Conservation (phyloP, 441 rosid genomes). For the Hypseocharis bilobata region DNA sequence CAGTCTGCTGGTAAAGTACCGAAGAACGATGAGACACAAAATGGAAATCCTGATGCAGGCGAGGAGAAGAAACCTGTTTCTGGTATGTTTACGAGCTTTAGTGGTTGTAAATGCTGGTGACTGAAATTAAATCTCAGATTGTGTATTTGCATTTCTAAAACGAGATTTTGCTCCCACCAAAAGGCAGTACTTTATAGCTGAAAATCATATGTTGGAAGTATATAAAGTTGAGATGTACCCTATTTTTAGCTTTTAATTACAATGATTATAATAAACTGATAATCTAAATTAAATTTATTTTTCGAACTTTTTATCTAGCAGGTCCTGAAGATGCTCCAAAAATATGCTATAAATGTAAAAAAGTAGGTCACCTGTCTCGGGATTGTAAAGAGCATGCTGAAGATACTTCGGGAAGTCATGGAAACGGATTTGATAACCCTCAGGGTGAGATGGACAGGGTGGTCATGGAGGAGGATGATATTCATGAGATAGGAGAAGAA, state of each 20-base stretch:
- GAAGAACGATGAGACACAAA: constrained; percentile 41
- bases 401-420: constrained; percentile 27
- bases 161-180: not conserved
- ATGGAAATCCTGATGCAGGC: constrained; percentile 24
- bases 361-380: constrained; percentile 70
- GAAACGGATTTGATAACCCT: constrained; percentile 25
- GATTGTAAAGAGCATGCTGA: constrained; percentile 63
- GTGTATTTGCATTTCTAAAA: constrained; percentile 6
- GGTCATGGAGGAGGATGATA: constrained; percentile 80
- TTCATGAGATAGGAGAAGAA: constrained; percentile 79
- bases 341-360: constrained; percentile 83
- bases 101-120: not conserved
- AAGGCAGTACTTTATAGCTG: not conserved
- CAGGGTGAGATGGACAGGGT: constrained; percentile 53
- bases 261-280: not conserved
- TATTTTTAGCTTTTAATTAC: not conserved
- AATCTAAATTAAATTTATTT: not conserved
- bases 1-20: constrained; percentile 75
- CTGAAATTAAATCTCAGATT: not conserved
- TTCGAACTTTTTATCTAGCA: constrained; percentile 24
- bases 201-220: not conserved
- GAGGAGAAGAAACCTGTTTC: constrained; percentile 34
- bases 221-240: not conserved
- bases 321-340: constrained; percentile 62
- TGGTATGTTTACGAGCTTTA: constrained; percentile 29